Evolutionary conservation across 192 early-diverging fungal species (phyloP), one percentile per base, ranked within the genome.

Genomic region (Coemansia umbellata): DNA sequence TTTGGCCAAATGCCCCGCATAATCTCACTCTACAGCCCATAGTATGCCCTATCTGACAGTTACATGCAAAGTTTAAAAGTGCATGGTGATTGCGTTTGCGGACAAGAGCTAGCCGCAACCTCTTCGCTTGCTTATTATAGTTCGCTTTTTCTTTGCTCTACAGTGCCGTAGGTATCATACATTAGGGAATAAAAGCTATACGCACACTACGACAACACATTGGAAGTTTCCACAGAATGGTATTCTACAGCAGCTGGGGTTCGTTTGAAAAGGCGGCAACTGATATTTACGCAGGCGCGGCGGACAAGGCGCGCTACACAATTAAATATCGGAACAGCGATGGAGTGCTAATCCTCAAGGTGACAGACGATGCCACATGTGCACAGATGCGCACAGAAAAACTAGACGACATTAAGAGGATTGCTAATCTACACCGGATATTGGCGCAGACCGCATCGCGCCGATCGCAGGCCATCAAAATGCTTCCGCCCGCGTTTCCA

Each of bases 271-370:
- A 45, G 52, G 64, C 59, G 0, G 71, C 71, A 10, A 23, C 59
- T 4, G 49, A 37, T 39, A 35, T 74, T 0, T 74, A 63, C 26
- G 52, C 71, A 31, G 50, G 47, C 21, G 55, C 71, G 22, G 45
- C 71, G 21, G 52, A 44, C 35, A 48, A 39, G 35, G 56, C 71
- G 2, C 63, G 71, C 37, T 74, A 74, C 47, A 59, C 71, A 17
- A 41, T 74, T 28, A 74, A 74, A 31, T 74, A 74, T 53, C 64
- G 71, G 50, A 74, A 74, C 39, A 52, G 64, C 56, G 64, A 66
- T 21, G 44, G 63, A 3, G 55, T 48, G 17, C 64, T 74, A 26
- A 48, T 63, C 11, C 64, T 74, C 51, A 74, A 74, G 37, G 64
- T 74, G 9, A 74, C 71, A 5, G 71, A 74, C 55, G 55, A 74